Evolutionary conservation across 2,329 filamentous ascomycete genomes (phyloP), one percentile per base, ranked within the genome.

Genomic region (Botryotinia convoluta): DNA sequence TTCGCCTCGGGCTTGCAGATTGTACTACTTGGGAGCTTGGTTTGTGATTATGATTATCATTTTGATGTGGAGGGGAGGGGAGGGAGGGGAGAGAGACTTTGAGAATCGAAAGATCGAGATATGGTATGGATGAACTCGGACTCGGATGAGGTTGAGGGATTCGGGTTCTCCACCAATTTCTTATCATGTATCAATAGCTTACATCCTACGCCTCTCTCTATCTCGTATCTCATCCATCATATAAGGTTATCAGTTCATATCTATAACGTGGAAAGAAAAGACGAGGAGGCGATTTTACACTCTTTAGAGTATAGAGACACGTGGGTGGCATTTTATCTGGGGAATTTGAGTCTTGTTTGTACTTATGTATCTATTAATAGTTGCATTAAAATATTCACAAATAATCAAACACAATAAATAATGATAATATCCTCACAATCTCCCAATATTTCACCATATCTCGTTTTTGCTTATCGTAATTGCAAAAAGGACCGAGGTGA

Each of bases 1-100:
- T 67, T 67, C 64, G 64, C 64, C 64, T 54, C 32, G 26, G 45
- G 44, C 64, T 39, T 67, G 64, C 64, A 67, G 32, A 67, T 67
- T 54, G 45, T 67, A 29, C 26, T 39, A 32, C 64, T 67, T 67
- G 45, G 29, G 39, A 32, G 22, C 42, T 65, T 48, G 20, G 62
- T 20, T 3, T 61, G 59, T 37, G 44, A 26, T 26, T 22, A 67
- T 39, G 64, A 67, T 54, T 64, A 29, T 39, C 22, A 12, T n/a
- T n/a, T 39, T 18, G 39, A 45, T 32, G 4, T 63, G 26, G 60
- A 63, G 16, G 39, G 4, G 18, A 45, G 44, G 44, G 7, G 42
- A 42, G 14, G 7, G 16, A 45, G 44, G 18, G 37, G 37, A 39
- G 18, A 35, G 9, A n/a, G 4, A 6, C 37, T 22, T 20, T 32